phyloP scores from a whole-genome alignment of 2,329 filamentous ascomycete genomes.

The Penicillium sclerotigenum region DNA sequence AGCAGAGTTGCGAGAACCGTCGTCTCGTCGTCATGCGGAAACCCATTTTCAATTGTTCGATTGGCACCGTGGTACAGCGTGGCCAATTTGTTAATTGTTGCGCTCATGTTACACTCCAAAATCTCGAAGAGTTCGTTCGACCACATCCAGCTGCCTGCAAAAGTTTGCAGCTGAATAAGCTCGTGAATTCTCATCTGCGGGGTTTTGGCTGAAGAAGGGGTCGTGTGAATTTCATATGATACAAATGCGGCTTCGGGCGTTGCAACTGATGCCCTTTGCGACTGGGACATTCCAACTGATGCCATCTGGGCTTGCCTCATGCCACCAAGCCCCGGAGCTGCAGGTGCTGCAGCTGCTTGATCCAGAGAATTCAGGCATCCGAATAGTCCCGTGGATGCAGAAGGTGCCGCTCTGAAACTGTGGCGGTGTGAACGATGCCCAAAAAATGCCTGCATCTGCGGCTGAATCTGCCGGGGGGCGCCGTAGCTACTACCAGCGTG shows the following conservation, averaged over 20 bases:
- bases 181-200: slow-evolving; percentile 19
- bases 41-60: neutral
- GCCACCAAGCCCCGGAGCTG: neutral
- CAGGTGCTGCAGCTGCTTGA: no score
- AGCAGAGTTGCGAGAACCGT: slow-evolving; percentile 16
- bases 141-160: slow-evolving; percentile 54
- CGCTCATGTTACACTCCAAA: slow-evolving; percentile 9
- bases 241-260: no score
- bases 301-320: neutral
- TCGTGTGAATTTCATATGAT: no score
- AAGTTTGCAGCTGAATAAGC: slow-evolving; percentile 56
- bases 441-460: neutral
- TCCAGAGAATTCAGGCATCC: no score
- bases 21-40: neutral
- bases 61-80: neutral
- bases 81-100: neutral
- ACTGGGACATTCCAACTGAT: no score
- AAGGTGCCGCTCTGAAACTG: neutral
- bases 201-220: neutral
- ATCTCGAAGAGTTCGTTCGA: slow-evolving; percentile 21
- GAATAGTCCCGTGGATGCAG: neutral
- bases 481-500: neutral
- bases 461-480: no score
- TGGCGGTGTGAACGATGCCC: rapidly evolving
- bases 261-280: neutral